A percentile compares a stretch with the other conserved stretches of the same genome.
phyloP scores from a whole-genome alignment of 768 basidiomycete species.

The Rhizopogon salebrosus region DNA sequence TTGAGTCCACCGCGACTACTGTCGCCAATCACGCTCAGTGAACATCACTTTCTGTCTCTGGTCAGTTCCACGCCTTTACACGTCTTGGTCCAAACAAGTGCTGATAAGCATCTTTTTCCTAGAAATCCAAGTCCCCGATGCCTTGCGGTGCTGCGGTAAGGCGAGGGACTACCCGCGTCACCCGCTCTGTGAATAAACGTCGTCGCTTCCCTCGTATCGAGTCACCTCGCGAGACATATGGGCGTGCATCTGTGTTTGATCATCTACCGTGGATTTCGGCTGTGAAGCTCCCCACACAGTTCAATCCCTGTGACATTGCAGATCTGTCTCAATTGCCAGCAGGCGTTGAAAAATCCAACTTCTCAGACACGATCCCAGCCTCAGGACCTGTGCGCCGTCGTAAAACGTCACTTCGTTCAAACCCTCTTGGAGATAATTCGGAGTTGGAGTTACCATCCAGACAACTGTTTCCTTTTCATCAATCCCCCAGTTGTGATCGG shows the following conservation, averaged over 20 bases:
- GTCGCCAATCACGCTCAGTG: conserved; percentile 33
- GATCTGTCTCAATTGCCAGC: conserved; percentile 57
- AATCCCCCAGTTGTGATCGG: conserved; percentile 16
- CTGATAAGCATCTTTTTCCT: conserved; percentile 4
- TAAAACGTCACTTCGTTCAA: conserved; percentile 48
- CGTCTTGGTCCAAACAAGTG: not conserved
- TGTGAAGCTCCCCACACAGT: conserved; percentile 42
- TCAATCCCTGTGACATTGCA: conserved; percentile 51
- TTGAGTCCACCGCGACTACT: conserved; percentile 30
- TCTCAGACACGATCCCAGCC: conserved; percentile 19
- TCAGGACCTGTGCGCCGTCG: conserved; percentile 56
- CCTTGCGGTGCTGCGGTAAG: conserved; percentile 34
- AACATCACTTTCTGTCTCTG: conserved; percentile 17
- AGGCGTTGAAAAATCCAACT: conserved; percentile 15
- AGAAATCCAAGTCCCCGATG: conserved; percentile 35
- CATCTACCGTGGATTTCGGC: conserved; percentile 64
- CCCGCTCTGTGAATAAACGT: conserved; percentile 34
- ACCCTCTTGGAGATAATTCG: conserved; percentile 34
- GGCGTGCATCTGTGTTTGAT: conserved; percentile 43
- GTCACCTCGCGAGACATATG: conserved; percentile 31
- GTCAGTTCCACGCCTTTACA: conserved; percentile 9
- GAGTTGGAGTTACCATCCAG: conserved; percentile 13
- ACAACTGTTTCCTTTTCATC: conserved; percentile 23
- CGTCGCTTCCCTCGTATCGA: conserved; percentile 41
- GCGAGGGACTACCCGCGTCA: conserved; percentile 27